Evolutionary conservation across 495 filamentous ascomycete species (phyloP).

Genomic region (Venustampulla echinocandica): DNA sequence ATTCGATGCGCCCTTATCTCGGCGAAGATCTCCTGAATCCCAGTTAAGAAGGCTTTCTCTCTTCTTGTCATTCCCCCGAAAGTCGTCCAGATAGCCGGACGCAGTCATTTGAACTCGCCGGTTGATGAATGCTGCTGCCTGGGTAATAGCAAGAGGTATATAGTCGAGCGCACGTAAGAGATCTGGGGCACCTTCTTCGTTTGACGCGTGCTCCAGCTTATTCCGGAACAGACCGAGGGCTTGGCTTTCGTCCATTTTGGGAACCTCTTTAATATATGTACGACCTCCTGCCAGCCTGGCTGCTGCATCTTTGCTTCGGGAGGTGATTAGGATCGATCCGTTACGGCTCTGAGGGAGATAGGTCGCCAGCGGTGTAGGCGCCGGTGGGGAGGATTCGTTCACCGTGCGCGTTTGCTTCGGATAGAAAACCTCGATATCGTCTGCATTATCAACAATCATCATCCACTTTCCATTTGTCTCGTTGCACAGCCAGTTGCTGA

Average conservation of each 20-base stretch:
- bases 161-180: too few species aligned
- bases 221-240: neutral
- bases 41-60: too few species aligned
- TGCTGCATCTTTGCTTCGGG: neutral
- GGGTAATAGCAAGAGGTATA: constrained; percentile 5
- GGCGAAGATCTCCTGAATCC: too few species aligned
- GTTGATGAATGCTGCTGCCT: constrained; percentile 3
- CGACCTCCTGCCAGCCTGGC: too few species aligned
- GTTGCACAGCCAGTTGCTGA: neutral
- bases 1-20: constrained; percentile 29
- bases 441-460: constrained; percentile 44
- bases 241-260: neutral
- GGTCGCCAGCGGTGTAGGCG: too few species aligned
- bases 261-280: neutral
- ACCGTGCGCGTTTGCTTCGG: too few species aligned
- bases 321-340: neutral
- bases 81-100: too few species aligned
- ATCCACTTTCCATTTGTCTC: constrained; percentile 30
- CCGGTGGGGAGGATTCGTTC: too few species aligned
- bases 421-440: constrained; percentile 28
- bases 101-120: too few species aligned
- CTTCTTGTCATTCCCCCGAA: too few species aligned
- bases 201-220: neutral
- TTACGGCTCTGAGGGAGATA: neutral
- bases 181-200: too few species aligned